A percentile compares a stretch with the other conserved stretches of the same genome.
These are phyloP conservation scores for Fusarium chuoi DNA, from an alignment of 2,329 filamentous ascomycete genomes.

Conservation along the genomic window DNA sequence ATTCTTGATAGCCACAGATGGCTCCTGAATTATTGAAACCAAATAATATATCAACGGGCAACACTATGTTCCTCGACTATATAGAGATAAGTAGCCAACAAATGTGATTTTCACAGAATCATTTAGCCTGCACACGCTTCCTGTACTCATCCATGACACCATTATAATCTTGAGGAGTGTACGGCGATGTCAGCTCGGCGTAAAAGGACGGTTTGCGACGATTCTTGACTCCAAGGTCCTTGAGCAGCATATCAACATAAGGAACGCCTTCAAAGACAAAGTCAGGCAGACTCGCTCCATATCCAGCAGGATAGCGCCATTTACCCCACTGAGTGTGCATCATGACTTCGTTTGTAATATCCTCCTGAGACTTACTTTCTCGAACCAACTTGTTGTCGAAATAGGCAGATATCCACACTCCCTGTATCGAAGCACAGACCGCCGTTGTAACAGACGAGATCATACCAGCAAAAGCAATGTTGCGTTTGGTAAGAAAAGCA, in stretches of 20 bases:
- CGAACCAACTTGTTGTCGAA: background rate
- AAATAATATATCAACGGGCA: background rate
- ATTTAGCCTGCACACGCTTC: background rate
- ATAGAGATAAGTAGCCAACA: background rate
- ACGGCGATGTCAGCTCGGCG: background rate
- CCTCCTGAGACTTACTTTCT: background rate
- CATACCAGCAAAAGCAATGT: background rate
- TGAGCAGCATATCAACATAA: slow-evolving; percentile 7
- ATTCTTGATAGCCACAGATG: background rate
- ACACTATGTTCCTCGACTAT: background rate
- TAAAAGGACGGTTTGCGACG: background rate
- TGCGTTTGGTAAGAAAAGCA: background rate
- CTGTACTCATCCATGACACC: background rate
- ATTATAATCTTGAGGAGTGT: background rate
- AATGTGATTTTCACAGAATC: too few relatives aligned
- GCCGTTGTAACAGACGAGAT: slow-evolving; percentile 1
- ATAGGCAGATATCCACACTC: slow-evolving; percentile 1
- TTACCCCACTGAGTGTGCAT: slow-evolving; percentile 4
- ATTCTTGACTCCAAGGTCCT: background rate
- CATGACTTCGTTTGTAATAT: background rate
- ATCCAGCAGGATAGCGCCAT: slow-evolving; percentile 1
- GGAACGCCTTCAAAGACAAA: slow-evolving; percentile 1
- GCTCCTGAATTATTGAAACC: background rate
- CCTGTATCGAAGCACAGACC: background rate
- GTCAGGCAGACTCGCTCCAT: background rate